Evolutionary conservation across 345 rosid genomes (phyloP).

Genomic region (Hirschfeldia incana): DNA sequence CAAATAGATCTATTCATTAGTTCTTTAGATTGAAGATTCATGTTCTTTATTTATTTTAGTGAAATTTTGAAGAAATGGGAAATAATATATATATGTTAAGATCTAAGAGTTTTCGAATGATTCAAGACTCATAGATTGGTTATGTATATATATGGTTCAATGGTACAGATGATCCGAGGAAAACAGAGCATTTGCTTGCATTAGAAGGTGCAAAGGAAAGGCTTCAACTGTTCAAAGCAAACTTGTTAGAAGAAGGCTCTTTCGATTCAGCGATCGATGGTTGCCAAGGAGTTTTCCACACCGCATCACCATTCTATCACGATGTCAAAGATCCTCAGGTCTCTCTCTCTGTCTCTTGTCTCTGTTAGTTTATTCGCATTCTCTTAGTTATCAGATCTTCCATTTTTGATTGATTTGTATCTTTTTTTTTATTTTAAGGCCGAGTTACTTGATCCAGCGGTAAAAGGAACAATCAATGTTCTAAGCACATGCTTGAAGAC

Average conservation of each 20-base stretch:
- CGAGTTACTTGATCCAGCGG: slow-evolving; percentile 84
- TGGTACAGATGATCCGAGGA: slow-evolving; percentile 40
- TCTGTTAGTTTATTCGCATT: neutral
- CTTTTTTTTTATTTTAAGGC: slow-evolving; percentile 36
- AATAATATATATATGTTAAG: neutral
- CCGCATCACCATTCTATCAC: slow-evolving; percentile 81
- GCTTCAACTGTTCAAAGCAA: slow-evolving; percentile 69
- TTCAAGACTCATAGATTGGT: neutral
- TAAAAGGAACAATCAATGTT: slow-evolving; percentile 87
- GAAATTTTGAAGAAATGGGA: neutral
- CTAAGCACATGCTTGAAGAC: slow-evolving; percentile 66
- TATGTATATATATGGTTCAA: slow-evolving; percentile 5
- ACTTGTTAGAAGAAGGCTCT: slow-evolving; percentile 84
- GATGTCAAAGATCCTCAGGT: slow-evolving; percentile 88
- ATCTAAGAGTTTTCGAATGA: neutral
- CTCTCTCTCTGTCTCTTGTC: neutral
- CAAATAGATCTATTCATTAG: neutral
- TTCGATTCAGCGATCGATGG: slow-evolving; percentile 74
- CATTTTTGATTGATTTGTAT: neutral
- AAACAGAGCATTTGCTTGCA: slow-evolving; percentile 44
- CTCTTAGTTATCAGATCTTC: neutral
- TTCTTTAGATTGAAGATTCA: neutral
- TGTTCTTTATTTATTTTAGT: too few species aligned
- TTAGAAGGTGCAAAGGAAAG: slow-evolving; percentile 41
- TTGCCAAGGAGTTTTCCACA: slow-evolving; percentile 81